Conservation (phyloP, 2,329 filamentous ascomycete species). For the Tolypocladium endophyticum region DNA sequence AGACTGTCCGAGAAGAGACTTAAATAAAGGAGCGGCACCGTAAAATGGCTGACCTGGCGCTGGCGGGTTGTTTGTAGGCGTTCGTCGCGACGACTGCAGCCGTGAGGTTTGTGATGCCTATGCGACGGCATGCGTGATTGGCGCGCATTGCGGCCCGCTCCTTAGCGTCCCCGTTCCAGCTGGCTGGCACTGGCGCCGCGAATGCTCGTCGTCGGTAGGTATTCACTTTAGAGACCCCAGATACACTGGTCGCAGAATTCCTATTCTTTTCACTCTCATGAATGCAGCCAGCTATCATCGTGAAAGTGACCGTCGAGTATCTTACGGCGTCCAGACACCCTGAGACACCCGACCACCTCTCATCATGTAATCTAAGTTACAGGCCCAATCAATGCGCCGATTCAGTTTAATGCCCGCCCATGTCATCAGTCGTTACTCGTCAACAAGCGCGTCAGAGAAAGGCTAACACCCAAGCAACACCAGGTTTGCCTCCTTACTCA, state of each 20-base stretch:
- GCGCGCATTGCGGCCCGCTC: neutral
- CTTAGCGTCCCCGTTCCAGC: neutral
- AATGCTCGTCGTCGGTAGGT: no score
- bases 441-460: neutral
- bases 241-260: no score
- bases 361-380: no score
- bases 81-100: neutral
- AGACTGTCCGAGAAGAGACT: neutral
- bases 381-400: neutral
- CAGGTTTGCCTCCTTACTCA: slow-evolving; percentile 4
- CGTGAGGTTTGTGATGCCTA: neutral
- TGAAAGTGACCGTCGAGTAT: neutral
- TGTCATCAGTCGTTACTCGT: neutral
- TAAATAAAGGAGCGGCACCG: neutral
- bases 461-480: neutral
- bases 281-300: neutral
- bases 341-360: neutral
- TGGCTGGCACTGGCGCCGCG: no score
- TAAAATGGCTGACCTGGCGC: neutral
- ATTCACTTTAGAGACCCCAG: no score
- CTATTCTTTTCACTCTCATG: neutral
- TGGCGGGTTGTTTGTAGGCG: neutral
- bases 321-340: neutral
- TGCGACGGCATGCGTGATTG: neutral
- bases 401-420: neutral